Percentiles rank a stretch among this genome's conserved stretches.
Conservation (phyloP, 1,284 basidiomycete species). For the Malassezia equina region DNA sequence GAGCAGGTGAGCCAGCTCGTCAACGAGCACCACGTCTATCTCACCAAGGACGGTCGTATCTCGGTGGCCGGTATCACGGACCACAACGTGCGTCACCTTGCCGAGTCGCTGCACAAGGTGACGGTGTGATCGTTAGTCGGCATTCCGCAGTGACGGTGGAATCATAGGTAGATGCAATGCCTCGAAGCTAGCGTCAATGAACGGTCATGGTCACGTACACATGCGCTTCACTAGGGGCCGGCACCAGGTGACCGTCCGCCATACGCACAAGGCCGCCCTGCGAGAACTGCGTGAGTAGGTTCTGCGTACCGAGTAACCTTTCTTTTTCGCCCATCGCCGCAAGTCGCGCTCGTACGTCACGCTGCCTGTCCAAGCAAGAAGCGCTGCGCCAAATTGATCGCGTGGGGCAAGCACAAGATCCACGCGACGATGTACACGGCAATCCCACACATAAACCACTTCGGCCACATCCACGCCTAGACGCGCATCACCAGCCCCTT, state of each 20-base stretch:
- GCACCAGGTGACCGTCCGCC: not conserved
- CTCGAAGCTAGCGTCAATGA: not conserved
- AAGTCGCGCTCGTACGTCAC: constrained; percentile 19
- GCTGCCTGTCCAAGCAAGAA: constrained; percentile 20
- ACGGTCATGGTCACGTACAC: not conserved
- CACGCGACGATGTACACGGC: constrained; percentile 12
- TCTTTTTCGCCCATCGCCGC: constrained; percentile 12
- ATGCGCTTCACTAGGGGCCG: constrained; percentile 6
- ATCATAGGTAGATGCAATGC: constrained; percentile 5
- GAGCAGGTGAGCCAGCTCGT: constrained; percentile 46
- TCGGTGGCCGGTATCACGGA: constrained; percentile 47
- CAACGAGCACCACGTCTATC: constrained; percentile 48
- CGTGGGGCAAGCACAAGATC: constrained; percentile 16
- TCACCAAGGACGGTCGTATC: constrained; percentile 48
- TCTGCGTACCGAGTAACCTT: constrained; percentile 7
- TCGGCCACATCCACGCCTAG: constrained; percentile 16
- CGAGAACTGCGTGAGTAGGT: constrained; percentile 1
- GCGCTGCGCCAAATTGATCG: constrained; percentile 13
- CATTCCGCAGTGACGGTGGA: constrained; percentile 13
- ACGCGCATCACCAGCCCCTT: not conserved
- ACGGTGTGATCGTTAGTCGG: constrained; percentile 15
- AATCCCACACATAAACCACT: constrained; percentile 11
- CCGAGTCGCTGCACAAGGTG: constrained; percentile 44
- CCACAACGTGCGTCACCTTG: constrained; percentile 44
- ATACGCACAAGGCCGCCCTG: constrained; percentile 6